Evolutionary conservation across 2,329 filamentous ascomycete species (phyloP).

Genomic region (Penicillium sumatraense): DNA sequence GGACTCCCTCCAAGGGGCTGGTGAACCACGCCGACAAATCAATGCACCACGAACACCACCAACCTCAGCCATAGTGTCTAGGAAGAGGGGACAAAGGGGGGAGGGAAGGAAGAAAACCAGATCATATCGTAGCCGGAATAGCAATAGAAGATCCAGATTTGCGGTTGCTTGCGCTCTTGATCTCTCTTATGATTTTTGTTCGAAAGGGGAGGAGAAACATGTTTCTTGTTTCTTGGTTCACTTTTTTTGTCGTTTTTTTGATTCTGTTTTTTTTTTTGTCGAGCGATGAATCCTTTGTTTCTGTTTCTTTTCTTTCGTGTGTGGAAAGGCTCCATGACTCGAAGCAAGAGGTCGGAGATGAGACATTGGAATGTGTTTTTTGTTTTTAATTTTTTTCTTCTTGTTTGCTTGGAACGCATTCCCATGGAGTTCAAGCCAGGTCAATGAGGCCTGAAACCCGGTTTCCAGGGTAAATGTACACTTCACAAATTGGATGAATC

Average conservation of each 20-base stretch:
- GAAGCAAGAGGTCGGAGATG: neutral
- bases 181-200: constrained; percentile 19
- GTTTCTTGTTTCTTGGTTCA: constrained; percentile 10
- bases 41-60: constrained; percentile 45
- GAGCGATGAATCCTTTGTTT: neutral
- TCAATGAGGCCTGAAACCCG: neutral
- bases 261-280: constrained; percentile 17
- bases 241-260: constrained; percentile 7
- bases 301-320: constrained; percentile 17
- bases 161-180: constrained; percentile 33
- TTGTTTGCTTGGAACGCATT: neutral
- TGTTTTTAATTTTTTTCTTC: too few species aligned
- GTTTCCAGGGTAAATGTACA: constrained; percentile 25
- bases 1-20: neutral
- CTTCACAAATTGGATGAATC: constrained; percentile 13
- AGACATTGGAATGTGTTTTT: constrained; percentile 10
- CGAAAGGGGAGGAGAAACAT: neutral
- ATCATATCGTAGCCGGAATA: constrained; percentile 31
- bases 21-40: constrained; percentile 34
- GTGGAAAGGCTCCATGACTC: constrained; percentile 14
- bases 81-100: constrained; percentile 35
- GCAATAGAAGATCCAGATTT: constrained; percentile 33
- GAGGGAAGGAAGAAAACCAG: constrained; percentile 24
- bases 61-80: constrained; percentile 40
- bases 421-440: neutral